A percentile compares a stretch with the other conserved stretches of the same genome.
Evolutionary conservation across 2,329 filamentous ascomycete genomes (phyloP).

Genomic region (Neurospora crassa): DNA sequence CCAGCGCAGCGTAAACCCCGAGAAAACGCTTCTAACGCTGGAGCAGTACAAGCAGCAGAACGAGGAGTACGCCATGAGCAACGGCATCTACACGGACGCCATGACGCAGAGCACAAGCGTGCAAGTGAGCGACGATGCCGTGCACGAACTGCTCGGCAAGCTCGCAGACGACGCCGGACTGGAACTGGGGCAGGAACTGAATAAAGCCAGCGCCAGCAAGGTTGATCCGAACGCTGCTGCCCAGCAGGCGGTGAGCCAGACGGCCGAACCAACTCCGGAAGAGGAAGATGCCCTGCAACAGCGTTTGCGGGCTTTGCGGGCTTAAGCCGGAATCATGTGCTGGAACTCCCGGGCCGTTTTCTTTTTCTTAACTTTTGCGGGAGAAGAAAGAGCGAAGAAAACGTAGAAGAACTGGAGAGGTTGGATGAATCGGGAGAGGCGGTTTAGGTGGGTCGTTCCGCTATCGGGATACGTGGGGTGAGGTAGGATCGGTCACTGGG

Average conservation of each 20-base stretch:
- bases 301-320: conserved; percentile 45
- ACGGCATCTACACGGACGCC: conserved; percentile 76
- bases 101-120: conserved; percentile 67
- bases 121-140: conserved; percentile 70
- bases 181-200: conserved; percentile 68
- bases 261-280: conserved; percentile 61
- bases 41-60: conserved; percentile 54
- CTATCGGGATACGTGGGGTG: background rate
- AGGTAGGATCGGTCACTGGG: background rate
- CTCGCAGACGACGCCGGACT: conserved; percentile 83
- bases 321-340: conserved; percentile 15
- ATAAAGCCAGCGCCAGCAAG: conserved; percentile 42
- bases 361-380: background rate
- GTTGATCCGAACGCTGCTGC: conserved; percentile 36
- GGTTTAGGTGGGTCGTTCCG: background rate
- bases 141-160: conserved; percentile 76
- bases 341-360: background rate
- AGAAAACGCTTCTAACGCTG: conserved; percentile 50
- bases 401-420: background rate
- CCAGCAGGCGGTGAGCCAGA: conserved; percentile 26
- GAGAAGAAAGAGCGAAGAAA: background rate
- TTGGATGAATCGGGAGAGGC: background rate
- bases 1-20: conserved; percentile 49
- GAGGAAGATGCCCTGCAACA: conserved; percentile 68
- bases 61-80: conserved; percentile 55